Base-by-base conservation (phyloP, 1,284 basidiomycete species). In the Stereum hirsutum region DNA sequence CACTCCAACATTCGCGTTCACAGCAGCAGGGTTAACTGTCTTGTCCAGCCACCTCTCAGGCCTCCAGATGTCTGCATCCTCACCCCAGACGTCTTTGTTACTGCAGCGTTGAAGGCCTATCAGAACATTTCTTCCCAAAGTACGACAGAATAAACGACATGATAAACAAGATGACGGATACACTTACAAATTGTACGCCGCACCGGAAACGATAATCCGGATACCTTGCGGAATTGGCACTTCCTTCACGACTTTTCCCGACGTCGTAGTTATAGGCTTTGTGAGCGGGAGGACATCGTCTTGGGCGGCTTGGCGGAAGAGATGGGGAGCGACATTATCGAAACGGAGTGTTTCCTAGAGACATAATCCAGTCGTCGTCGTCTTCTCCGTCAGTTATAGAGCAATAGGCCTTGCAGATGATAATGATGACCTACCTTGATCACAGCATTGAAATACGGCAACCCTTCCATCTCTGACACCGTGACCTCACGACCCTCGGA, bases 371-470 rank as follows among this genome's bases (percentile, higher is more conserved):
- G 21, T 28, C 15, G 14, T 2, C n/a, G n/a, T n/a, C n/a, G n/a
- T n/a, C n/a, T n/a, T n/a, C n/a, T n/a, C n/a, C n/a, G n/a, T n/a
- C n/a, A n/a, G n/a, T n/a, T n/a, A n/a, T n/a, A n/a, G n/a, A n/a
- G n/a, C n/a, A n/a, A n/a, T n/a, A n/a, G n/a, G n/a, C n/a, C n/a
- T n/a, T n/a, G n/a, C n/a, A n/a, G n/a, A n/a, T n/a, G n/a, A n/a
- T n/a, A n/a, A n/a, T n/a, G n/a, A n/a, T n/a, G 3, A 36, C 15
- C 35, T 12, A 70, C 75, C 62, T 78, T 77, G 39, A 80, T 55
- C 15, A 73, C 61, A 2, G 76, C 76, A n/a, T 60, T 61, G 23
- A 71, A 52, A 41, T 70, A 74, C 6, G 68, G 65, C 70, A 81
- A 78, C 32, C 56, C 47, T 32, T 78, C 74, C 35, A 75, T 61